Conservation (phyloP, 2,329 filamentous ascomycete genomes). For the Colletotrichum sp. region DNA sequence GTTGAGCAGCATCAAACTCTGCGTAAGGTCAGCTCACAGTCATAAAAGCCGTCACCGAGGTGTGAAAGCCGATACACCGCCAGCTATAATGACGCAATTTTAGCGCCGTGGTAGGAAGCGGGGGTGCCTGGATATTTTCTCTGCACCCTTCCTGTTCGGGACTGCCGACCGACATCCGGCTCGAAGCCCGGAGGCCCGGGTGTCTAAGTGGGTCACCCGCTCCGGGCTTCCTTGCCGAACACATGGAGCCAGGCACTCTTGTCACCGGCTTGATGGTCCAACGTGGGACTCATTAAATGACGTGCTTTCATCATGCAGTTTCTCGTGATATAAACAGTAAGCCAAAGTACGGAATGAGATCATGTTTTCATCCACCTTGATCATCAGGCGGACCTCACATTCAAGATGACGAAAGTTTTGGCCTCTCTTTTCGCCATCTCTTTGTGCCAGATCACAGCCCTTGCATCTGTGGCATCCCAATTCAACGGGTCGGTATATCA, state of each 20-base stretch:
- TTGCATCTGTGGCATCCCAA: background rate
- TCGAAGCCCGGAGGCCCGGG: background rate
- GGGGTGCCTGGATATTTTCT: background rate
- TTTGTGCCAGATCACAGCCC: background rate
- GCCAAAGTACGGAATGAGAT: too few relatives aligned
- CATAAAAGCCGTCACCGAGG: background rate
- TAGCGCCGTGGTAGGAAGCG: constrained; percentile 1
- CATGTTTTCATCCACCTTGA: background rate
- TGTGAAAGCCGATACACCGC: background rate
- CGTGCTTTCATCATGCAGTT: background rate
- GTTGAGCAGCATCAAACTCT: background rate
- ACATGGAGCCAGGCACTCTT: background rate
- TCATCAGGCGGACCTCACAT: background rate
- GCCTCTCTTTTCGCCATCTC: background rate
- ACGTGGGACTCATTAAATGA: background rate
- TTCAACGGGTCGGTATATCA: background rate
- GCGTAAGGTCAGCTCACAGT: background rate
- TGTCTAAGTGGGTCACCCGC: background rate
- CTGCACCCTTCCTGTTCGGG: background rate
- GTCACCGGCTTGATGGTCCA: background rate
- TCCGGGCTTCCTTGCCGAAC: background rate
- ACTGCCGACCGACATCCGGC: constrained; percentile 10
- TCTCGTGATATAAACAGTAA: background rate
- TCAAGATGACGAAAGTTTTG: background rate
- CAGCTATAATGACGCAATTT: background rate